Evolutionary conservation across 768 basidiomycete genomes (phyloP), one percentile per base, ranked within the genome.

Genomic region (Amanita rubescens): DNA sequence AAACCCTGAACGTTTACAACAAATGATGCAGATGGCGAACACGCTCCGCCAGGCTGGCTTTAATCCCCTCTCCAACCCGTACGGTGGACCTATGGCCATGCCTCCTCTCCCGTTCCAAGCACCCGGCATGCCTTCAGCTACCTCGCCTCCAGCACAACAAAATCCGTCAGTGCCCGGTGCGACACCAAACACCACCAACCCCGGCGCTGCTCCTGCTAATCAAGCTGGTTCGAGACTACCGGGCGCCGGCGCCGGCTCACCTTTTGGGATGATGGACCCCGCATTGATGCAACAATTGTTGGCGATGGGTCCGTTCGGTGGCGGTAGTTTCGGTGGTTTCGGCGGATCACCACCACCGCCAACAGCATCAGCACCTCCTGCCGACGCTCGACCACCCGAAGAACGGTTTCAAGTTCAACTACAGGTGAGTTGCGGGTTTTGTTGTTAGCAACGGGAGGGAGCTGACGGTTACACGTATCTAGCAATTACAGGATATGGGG

Each of bases 401-500:
- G 95, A 95, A 73, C 75, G 94, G 46, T 98, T 90, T 76, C 88
- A 94, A 63, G 80, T 85, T 15, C 90, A 93, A 63, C 71, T 92
- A 3, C 85, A 87, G 78, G 88, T 85, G 24, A 9, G 76, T 69
- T n/a, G n/a, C n/a, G n/a, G n/a, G n/a, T n/a, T n/a, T n/a, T n/a
- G n/a, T n/a, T n/a, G n/a, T n/a, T n/a, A n/a, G n/a, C n/a, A n/a
- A n/a, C n/a, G n/a, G n/a, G n/a, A n/a, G n/a, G n/a, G n/a, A n/a
- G n/a, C n/a, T n/a, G n/a, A n/a, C n/a, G n/a, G n/a, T n/a, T n/a
- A n/a, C n/a, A n/a, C n/a, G n/a, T n/a, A n/a, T n/a, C n/a, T n/a
- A 92, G 88, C 92, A 94, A 85, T 67, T 98, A 63, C 86, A 91
- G 65, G 90, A 88, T 55, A 97, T 98, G 95, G 94, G 92, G 1